These are phyloP conservation scores for Penicillium sp. DNA, from an alignment of 2,329 filamentous ascomycete species.

Conservation along the genomic window DNA sequence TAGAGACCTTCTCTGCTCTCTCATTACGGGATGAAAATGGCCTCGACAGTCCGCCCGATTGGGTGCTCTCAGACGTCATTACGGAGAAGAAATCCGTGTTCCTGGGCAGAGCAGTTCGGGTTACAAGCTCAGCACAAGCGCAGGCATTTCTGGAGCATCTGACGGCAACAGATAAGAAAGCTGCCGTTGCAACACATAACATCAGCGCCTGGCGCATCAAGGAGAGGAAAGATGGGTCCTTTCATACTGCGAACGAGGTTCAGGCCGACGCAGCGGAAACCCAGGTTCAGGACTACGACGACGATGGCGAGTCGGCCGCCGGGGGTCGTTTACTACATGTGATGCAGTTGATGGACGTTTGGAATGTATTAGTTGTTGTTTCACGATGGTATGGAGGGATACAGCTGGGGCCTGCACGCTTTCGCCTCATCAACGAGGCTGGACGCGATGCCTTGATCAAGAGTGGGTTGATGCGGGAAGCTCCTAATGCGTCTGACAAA, in stretches of 20 bases:
- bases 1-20: slow-evolving; percentile 24
- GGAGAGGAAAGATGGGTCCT: slow-evolving; percentile 21
- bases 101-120: slow-evolving; percentile 66
- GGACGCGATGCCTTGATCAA: slow-evolving; percentile 78
- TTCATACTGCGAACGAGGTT: not conserved
- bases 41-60: slow-evolving; percentile 49
- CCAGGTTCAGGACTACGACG: slow-evolving; percentile 81
- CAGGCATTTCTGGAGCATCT: slow-evolving; percentile 66
- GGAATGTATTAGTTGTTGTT: slow-evolving; percentile 88
- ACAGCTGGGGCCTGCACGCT: slow-evolving; percentile 79
- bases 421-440: slow-evolving; percentile 80
- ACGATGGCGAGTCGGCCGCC: slow-evolving; percentile 91
- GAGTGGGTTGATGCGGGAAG: slow-evolving; percentile 61
- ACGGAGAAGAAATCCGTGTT: slow-evolving; percentile 85
- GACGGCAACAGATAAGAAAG: slow-evolving; percentile 73
- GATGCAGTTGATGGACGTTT: slow-evolving; percentile 90
- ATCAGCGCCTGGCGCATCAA: slow-evolving; percentile 90
- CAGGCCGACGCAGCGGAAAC: slow-evolving; percentile 46
- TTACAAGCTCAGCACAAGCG: slow-evolving; percentile 65
- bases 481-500: slow-evolving; percentile 41
- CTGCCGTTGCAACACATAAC: slow-evolving; percentile 85
- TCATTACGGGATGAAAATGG: slow-evolving; percentile 28
- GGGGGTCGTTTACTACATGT: slow-evolving; percentile 79
- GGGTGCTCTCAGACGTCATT: slow-evolving; percentile 68
- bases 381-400: slow-evolving; percentile 93